Conservation (phyloP, 768 basidiomycete genomes). For the Crassisporium funariophilum region DNA sequence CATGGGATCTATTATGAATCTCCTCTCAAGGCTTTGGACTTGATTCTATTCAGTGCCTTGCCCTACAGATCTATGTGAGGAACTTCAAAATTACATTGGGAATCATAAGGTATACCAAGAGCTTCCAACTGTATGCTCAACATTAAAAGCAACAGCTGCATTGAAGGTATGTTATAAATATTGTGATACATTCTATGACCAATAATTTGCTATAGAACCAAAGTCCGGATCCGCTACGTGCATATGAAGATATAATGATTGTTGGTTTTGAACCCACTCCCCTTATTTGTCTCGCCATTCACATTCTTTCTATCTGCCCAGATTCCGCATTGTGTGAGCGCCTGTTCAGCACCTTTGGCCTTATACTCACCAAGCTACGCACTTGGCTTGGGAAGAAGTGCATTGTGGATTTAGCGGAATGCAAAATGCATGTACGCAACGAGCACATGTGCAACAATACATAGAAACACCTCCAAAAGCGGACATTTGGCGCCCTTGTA, state of each 20-base stretch:
- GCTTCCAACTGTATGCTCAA: not conserved
- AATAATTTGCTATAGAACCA: not conserved
- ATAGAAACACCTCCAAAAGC: too few species aligned
- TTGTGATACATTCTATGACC: not conserved
- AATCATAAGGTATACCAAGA: not conserved
- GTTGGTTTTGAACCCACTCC: not conserved
- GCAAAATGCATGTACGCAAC: too few species aligned
- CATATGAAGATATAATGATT: constrained; percentile 1
- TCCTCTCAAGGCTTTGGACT: constrained; percentile 4
- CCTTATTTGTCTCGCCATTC: constrained; percentile 9
- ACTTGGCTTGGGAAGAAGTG: constrained; percentile 3
- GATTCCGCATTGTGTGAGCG: constrained; percentile 25
- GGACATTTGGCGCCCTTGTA: too few species aligned
- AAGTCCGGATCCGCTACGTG: constrained; percentile 7
- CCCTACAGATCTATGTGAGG: constrained; percentile 1
- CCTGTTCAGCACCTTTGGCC: constrained; percentile 23
- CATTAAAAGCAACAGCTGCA: not conserved
- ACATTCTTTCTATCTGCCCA: constrained; percentile 17
- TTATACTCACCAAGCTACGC: constrained; percentile 23
- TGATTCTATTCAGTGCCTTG: not conserved
- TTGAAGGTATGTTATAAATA: not conserved
- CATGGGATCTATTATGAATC: constrained; percentile 1
- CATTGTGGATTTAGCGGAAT: too few species aligned
- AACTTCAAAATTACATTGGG: not conserved
- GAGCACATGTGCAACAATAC: too few species aligned